phyloP scores from a whole-genome alignment of 441 rosid genomes.

The Populus hybrid region DNA sequence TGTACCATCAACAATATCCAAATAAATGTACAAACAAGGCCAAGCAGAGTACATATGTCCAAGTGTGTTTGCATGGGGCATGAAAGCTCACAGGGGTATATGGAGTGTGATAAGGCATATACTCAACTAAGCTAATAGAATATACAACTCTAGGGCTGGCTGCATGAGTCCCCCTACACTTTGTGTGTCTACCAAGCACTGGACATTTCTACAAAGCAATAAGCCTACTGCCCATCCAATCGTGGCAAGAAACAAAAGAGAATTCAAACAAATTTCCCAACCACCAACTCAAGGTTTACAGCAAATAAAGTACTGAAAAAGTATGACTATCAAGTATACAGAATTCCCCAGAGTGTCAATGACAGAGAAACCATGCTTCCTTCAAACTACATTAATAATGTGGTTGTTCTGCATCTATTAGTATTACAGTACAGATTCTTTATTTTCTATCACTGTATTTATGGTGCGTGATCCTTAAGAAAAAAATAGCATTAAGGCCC shows the following conservation, averaged over 20 bases:
- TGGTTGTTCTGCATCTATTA: background rate
- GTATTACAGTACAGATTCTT: background rate
- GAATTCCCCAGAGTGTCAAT: background rate
- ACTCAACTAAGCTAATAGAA: background rate
- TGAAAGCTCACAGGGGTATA: background rate
- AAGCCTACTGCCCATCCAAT: background rate
- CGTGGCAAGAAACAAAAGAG: background rate
- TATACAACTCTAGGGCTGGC: background rate
- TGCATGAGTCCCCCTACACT: background rate
- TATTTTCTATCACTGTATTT: background rate
- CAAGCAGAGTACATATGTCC: background rate
- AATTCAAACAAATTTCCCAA: background rate
- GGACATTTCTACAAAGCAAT: background rate
- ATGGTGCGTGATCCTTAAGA: background rate
- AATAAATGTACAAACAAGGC: background rate
- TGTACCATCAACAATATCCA: background rate
- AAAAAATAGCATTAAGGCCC: background rate
- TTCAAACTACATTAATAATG: background rate
- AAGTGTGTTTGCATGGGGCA: background rate
- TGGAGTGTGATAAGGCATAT: background rate
- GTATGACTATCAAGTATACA: background rate
- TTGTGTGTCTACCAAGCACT: background rate
- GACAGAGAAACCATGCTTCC: background rate
- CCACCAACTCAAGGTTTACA: background rate
- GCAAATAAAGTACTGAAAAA: background rate